Evolutionary conservation across 1,284 basidiomycete species (phyloP), one percentile per base, ranked within the genome.

Genomic region (Psilocybe mexicana): DNA sequence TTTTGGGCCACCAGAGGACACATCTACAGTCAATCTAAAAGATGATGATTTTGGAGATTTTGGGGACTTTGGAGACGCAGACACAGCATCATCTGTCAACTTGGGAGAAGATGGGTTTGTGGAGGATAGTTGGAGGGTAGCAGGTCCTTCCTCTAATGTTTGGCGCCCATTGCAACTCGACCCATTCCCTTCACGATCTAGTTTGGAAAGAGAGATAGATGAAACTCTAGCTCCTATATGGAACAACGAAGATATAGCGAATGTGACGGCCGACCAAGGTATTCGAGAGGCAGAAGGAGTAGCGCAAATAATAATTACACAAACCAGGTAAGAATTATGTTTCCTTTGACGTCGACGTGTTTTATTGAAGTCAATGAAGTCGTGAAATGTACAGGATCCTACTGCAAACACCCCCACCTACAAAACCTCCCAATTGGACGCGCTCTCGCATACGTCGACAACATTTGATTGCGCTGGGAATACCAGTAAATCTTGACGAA

Each of bases 401-500:
- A 60, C 75, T 85, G 64, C 85, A 81, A 70, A 82, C 79, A 43
- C 79, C 88, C 55, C 83, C 87, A 63, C 76, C 82, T 7, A 83
- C 87, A 51, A 86, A 89, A 70, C 89, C 92, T 12, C 87, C 94
- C 48, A 95, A 93, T 67, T 97, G 94, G 94, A 93, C 87, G 55
- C 86, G 93, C 43, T 95, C 93, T 51, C 84, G 90, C 46, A 93
- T 93, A 66, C 84, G 94, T 56, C 79, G 93, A 50, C 92, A 94
- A 67, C 93, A 96, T 66, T 80, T 97, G 43, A 94, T 96, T 61
- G 78, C 92, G 11, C 84, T 97, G 40, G 94, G 95, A 36, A 88
- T 97, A 49, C 94, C 94, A 3, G 90, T 97, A 51, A 96, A 96
- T 70, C 79, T 96, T 4, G 94, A 97, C 70, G 94, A 97, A 76